Evolutionary conservation across 371 early-diverging fungal species (phyloP), one percentile per base, ranked within the genome.

Genomic region (Actinomortierella wolfii): DNA sequence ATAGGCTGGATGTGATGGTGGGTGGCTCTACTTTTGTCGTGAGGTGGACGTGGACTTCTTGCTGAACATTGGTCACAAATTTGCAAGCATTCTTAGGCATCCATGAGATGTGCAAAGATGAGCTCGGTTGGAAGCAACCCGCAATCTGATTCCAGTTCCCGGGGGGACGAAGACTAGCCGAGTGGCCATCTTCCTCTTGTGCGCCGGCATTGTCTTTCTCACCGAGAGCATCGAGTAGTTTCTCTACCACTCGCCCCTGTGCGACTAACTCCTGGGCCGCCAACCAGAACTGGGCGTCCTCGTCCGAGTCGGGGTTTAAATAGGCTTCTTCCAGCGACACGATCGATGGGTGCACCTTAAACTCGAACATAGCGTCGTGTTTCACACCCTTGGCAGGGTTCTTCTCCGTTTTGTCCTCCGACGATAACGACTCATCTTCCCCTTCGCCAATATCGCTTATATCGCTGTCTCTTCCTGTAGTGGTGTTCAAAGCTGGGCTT

Each of bases 201-300:
- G 6, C 18, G 11, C 29, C 24, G 17, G 39, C 39, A 28, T 55
- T 51, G 17, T 51, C 18, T 3, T 11, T 34, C 26, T 51, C 29
- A 6, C 43, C 54, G 21, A 56, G 55, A 1, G 28, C 52, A 1
- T 50, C 24, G 2, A 59, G 34, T 8, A 69, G 54, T 23, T 55
- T 69, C 41, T 45, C 60, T 1, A 64, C 68, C 42, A 68, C 34
- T 44, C 48, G 41, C 17, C 57, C 60, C 3, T 60, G 62, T 1
- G 64, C 69, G 20, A 62, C 48, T 21, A 71, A 26, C 1, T 71
- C 73, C 34, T 71, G 73, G 23, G 55, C 67, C 23, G 65, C 73
- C 3, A 66, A 54, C 73, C 73, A 71, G 53, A 71, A 71, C 48
- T 61, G 62, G 18, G 66, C 63, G 53, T 71, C 73, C 29, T 71